Base-by-base conservation (phyloP, 305 asterid genomes). In the Fraxinus albicans region DNA sequence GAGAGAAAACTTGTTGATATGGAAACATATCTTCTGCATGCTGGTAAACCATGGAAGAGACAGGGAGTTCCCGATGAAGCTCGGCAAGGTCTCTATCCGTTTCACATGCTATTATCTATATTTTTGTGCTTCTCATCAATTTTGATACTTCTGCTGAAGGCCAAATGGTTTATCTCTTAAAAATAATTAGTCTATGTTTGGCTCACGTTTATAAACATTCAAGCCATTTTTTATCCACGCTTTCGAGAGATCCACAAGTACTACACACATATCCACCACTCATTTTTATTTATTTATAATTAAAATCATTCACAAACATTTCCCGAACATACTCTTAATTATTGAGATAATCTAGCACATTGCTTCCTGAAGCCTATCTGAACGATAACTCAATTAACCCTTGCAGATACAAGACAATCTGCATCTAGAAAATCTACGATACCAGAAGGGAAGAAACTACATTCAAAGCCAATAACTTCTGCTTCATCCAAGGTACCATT, bases 41-140 rank as follows among this genome's bases (percentile, higher is more conserved):
- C 95, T 87, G 99, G 99, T 82, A 94, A 96, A 88, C 98, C 98
- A 73, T 96, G 99, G 98, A 93, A 90, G 88, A 84, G 80, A 84
- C 96, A 86, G 75, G 73, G 81, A 60, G 76, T 78, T 70, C 84
- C 93, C 44, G 84, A 67, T 83, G 90, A 89, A 87, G 85, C 89
- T 73, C 74, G 80, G 76, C 87, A 91, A 88, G 98, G 95, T 94
- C 80, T 35, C 84, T 83, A 63, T 69, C 73, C 27, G 13, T 84
- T 40, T 82, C 44, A 4, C 65, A 10, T 72, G 35, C 35, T 53
- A 67, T 44, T 44, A 35, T 17, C 40, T 12, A 55, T 17, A 79
- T 34, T 38, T 79, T 73, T 44, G 35, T 72, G 31, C 81, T 72
- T 82, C 69, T 58, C 31, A 23, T 63, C 33, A 63, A 23, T 23